These are phyloP conservation scores for Globisporangium uncinulatum DNA, from an alignment of 352 stramenopile genomes.

Conservation along the genomic window DNA sequence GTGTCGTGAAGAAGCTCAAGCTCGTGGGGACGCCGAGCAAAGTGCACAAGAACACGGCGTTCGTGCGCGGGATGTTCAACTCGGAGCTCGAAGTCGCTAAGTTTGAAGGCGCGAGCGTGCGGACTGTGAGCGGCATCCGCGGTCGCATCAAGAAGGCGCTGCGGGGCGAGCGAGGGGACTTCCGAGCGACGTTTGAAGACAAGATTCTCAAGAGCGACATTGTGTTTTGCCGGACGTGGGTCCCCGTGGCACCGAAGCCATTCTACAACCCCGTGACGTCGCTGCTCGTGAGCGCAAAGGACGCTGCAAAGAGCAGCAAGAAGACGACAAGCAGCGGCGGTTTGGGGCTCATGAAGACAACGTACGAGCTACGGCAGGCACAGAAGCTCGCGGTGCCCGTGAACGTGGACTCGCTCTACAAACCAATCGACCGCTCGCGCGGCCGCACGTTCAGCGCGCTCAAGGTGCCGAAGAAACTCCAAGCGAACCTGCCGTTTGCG, in stretches of 20 bases:
- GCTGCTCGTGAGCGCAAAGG: conserved; percentile 47
- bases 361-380: conserved; percentile 93
- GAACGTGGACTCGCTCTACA: conserved; percentile 98
- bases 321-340: conserved; percentile 20
- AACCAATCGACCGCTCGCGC: conserved; percentile 92
- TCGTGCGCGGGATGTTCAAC: conserved; percentile 98
- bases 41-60: conserved; percentile 99
- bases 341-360: conserved; percentile 91
- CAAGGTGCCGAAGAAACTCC: conserved; percentile 96
- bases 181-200: conserved; percentile 99
- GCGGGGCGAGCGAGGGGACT: conserved; percentile 91
- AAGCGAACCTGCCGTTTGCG: conserved; percentile 94
- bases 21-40: conserved; percentile 97
- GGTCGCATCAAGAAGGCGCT: conserved; percentile 97
- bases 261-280: conserved; percentile 99
- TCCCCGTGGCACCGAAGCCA: conserved; percentile 96
- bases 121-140: conserved; percentile 98
- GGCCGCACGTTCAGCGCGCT: conserved; percentile 90
- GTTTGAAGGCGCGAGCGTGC: conserved; percentile 96
- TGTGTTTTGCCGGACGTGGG: conserved; percentile 99
- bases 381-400: conserved; percentile 93
- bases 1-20: conserved; percentile 99
- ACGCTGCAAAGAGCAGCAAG: conserved; percentile 22
- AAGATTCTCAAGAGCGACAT: conserved; percentile 99
- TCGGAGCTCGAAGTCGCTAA: conserved; percentile 94